Evolutionary conservation across 306 rosid genomes (phyloP), one percentile per base, ranked within the genome.

Genomic region (Clitoria ternatea): DNA sequence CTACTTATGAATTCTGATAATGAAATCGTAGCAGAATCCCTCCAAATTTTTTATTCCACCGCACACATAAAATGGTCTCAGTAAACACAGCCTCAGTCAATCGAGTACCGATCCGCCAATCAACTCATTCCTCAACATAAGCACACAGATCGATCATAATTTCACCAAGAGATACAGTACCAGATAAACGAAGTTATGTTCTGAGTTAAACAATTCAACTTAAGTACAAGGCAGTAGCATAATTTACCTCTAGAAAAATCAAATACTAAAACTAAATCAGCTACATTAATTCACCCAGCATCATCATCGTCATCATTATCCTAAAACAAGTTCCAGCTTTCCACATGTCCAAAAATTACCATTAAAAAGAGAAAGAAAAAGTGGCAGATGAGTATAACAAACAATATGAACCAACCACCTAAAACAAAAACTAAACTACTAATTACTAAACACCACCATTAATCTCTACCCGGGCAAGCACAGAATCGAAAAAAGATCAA

Each of bases 271-370:
- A 24, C 67, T 63, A 50, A n/a, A 53, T 54, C n/a, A n/a, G n/a
- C n/a, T n/a, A n/a, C n/a, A n/a, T n/a, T n/a, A n/a, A n/a, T n/a
- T n/a, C n/a, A n/a, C n/a, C n/a, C n/a, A n/a, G n/a, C n/a, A n/a
- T 70, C 44, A 70, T n/a, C 50, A 29, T 26, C 37, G 48, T 65
- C 4, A 32, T 4, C 10, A 35, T 1, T 55, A 53, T 14, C 17
- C 73, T 64, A 75, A 53, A 40, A 27, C 48, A 53, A 40, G 39
- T 64, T 53, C 71, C 63, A 62, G 43, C 9, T 7, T 30, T 64
- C 22, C 36, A 57, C 32, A 24, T 13, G 3, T 29, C 61, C 22
- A 36, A 15, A n/a, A 61, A 30, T 49, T 13, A 61, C 29, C 55
- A 42, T 39, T 39, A 33, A 40, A 33, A 55, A 43, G 14, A 42